phyloP scores from a whole-genome alignment of 2,329 filamentous ascomycete species.

The Diaporthe vaccinii region DNA sequence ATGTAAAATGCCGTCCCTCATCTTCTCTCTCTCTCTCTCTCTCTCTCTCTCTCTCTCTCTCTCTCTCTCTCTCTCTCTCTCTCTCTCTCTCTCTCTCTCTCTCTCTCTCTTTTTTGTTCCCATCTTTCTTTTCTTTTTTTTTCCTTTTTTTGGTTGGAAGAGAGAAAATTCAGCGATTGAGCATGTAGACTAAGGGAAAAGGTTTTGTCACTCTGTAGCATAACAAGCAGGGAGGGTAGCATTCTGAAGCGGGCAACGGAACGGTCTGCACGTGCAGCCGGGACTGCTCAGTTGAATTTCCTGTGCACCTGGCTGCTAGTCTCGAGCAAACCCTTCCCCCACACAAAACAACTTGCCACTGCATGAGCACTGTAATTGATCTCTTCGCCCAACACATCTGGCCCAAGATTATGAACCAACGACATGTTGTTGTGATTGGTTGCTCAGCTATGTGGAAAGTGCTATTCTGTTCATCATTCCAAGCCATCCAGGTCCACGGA shows the following conservation, averaged over 20 bases:
- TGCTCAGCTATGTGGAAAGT: conserved; percentile 23
- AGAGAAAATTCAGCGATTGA: neutral
- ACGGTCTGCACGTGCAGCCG: conserved; percentile 9
- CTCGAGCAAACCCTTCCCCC: conserved; percentile 7
- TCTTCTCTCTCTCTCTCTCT: neutral
- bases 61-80: neutral
- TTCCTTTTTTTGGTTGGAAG: too few species aligned
- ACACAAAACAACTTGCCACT: conserved; percentile 10
- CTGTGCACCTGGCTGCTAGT: neutral
- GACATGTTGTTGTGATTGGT: conserved; percentile 21
- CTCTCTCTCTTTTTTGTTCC: neutral
- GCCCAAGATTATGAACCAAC: conserved; percentile 23
- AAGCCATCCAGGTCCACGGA: conserved; percentile 20
- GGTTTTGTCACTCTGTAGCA: neutral
- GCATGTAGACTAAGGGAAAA: neutral
- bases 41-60: neutral
- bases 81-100: neutral
- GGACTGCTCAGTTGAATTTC: neutral
- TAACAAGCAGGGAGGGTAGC: neutral
- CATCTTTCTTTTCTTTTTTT: too few species aligned
- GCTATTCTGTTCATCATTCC: conserved; percentile 34
- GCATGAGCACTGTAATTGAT: neutral
- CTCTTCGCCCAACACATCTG: neutral
- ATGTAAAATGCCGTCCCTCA: neutral
- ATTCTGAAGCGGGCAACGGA: neutral